Base-by-base conservation (phyloP, 2,329 filamentous ascomycete genomes). In the Cladosporium sp. region DNA sequence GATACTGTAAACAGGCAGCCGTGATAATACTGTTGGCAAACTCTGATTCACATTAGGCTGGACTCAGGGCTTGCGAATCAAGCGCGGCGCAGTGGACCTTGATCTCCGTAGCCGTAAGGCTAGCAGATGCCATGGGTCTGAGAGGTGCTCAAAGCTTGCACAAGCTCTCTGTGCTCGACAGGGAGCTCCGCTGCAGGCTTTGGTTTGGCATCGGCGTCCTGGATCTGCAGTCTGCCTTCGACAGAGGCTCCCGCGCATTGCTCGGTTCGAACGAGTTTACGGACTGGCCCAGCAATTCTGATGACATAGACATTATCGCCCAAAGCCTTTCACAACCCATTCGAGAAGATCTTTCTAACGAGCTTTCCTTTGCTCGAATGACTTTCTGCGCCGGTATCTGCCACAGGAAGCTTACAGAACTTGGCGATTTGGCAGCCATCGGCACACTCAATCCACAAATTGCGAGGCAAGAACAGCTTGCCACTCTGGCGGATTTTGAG, bases 61-160 rank as follows among this genome's bases (percentile, higher is more conserved):
- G 55, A 10, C 26, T 38, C 18, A 21, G 38, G 8, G 55, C 55
- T 21, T 44, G 24, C 12, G 55, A 28, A 7, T 26, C 55, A 15
- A 59, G 32, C 32, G 55, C 55, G 7, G 21, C 28, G 55, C 55
- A 59, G 38, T 59, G 55, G 55, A 59, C 55, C 4, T n/a, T 59
- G 55, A 24, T 59, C 4, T 28, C 55, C 3, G 24, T 36, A 26
- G 55, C 55, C 18, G 38, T 59, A 36, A 28, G 55, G 21, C 21
- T 59, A 15, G 55, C 55, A 15, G 21, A 24, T 38, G 21, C 28
- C 15, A 28, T 18, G 24, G 51, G 28, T n/a, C 26, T 54, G 8
- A n/a, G 51, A 30, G 18, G 51, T 28, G 28, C 15, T 28, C 26
- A 54, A 10, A 28, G 26, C 14, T 59, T n/a, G 21, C 32, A n/a